These are phyloP conservation scores for Hordeum pubiflorum DNA, from an alignment of 202 grass and related monocot species.

Conservation along the genomic window DNA sequence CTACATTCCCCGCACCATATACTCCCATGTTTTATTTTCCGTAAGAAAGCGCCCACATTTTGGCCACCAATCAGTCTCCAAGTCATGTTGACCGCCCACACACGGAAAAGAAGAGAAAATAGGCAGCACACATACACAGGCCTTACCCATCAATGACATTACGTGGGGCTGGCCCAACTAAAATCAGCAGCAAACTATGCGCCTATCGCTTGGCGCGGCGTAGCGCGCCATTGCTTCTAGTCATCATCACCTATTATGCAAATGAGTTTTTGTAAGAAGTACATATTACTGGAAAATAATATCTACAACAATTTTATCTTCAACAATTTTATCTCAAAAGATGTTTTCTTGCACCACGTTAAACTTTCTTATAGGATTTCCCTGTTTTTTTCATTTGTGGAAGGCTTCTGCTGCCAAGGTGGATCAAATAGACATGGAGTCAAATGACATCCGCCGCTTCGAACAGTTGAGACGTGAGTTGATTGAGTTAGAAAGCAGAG, in stretches of 20 bases:
- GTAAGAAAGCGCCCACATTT: too few relatives aligned
- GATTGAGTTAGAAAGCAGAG: conserved; percentile 89
- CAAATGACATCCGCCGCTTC: conserved; percentile 70
- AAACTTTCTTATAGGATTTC: conserved; percentile 12
- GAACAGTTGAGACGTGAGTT: conserved; percentile 67
- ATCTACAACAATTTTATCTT: neutral
- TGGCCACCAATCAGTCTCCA: too few relatives aligned
- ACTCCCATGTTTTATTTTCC: too few relatives aligned
- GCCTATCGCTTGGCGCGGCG: too few relatives aligned
- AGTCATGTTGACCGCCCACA: too few relatives aligned
- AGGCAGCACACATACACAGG: too few relatives aligned
- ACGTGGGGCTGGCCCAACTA: too few relatives aligned
- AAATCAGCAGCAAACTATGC: too few relatives aligned
- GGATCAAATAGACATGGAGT: conserved; percentile 45
- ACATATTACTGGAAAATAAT: conserved; percentile 9
- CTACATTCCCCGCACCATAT: too few relatives aligned
- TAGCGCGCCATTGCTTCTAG: too few relatives aligned
- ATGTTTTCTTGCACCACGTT: conserved; percentile 6
- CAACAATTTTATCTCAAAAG: conserved; percentile 9
- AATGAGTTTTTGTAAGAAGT: neutral
- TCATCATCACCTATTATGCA: neutral
- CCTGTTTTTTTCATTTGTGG: conserved; percentile 5
- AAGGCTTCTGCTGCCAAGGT: conserved; percentile 36
- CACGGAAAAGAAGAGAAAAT: too few relatives aligned
- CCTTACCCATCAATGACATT: too few relatives aligned